Percentiles rank a stretch among this genome's conserved stretches.
phyloP scores from a whole-genome alignment of 345 rosid genomes.

The Geranium brycei region DNA sequence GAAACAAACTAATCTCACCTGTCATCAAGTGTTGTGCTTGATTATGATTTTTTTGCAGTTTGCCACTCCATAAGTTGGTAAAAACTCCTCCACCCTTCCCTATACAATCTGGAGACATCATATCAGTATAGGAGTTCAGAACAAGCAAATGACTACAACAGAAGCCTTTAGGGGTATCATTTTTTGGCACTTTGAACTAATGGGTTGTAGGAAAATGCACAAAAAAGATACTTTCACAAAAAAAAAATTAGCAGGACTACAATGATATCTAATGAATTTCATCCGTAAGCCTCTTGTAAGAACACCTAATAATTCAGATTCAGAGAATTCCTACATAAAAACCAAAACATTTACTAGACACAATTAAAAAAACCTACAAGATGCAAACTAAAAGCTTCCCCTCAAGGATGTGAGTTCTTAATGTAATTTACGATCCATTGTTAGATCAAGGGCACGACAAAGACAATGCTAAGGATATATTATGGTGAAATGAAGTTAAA shows the following conservation, averaged over 20 bases:
- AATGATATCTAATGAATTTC: background rate
- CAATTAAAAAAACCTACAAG: background rate
- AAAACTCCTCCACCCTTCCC: conserved; percentile 19
- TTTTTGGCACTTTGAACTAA: background rate
- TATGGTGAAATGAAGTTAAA: background rate
- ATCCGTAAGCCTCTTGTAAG: background rate
- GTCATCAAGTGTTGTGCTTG: conserved; percentile 17
- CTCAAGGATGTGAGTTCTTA: background rate
- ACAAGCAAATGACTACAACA: background rate
- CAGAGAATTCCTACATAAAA: background rate
- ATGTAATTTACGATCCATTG: background rate
- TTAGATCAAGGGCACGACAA: background rate
- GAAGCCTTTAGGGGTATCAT: background rate
- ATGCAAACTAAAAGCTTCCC: background rate
- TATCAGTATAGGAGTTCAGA: background rate
- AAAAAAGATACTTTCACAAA: background rate
- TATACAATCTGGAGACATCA: conserved; percentile 18
- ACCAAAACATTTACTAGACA: background rate
- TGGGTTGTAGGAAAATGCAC: background rate
- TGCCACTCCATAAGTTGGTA: conserved; percentile 15
- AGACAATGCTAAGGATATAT: background rate
- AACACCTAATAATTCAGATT: too few species aligned
- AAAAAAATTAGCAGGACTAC: background rate
- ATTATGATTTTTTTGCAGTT: conserved; percentile 18
- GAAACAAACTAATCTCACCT: conserved; percentile 22